A percentile compares a stretch with the other conserved stretches of the same genome.
phyloP scores from a whole-genome alignment of 2,329 filamentous ascomycete genomes.

The Nemania sp. region DNA sequence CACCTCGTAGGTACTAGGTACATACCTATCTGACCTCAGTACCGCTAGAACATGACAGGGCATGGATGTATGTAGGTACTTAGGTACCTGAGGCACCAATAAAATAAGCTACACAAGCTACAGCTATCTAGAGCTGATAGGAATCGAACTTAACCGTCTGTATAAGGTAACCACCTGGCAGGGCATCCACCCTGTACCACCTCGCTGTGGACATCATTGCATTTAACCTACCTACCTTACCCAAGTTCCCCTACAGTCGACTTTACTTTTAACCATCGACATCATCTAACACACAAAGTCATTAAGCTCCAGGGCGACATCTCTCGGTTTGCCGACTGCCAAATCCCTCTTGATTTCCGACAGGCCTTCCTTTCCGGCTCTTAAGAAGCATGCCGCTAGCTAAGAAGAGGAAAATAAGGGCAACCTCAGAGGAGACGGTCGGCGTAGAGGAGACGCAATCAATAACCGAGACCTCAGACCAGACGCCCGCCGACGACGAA shows the following conservation, averaged over 20 bases:
- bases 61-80: no score
- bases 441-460: constrained; percentile 29
- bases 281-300: neutral
- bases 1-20: no score
- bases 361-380: neutral
- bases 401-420: constrained; percentile 51
- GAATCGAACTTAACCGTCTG: no score
- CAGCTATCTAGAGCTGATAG: no score
- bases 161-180: no score
- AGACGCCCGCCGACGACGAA: constrained; percentile 23
- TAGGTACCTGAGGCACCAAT: no score
- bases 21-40: no score
- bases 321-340: neutral
- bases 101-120: no score
- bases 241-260: no score
- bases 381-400: constrained; percentile 46
- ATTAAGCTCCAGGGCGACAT: neutral
- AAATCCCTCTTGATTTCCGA: neutral
- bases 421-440: constrained; percentile 30
- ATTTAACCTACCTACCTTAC: neutral
- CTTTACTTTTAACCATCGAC: neutral
- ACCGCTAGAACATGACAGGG: no score
- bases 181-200: no score
- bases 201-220: neutral
- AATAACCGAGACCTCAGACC: constrained; percentile 31